Percentiles rank a stretch among this genome's conserved stretches.
These are phyloP conservation scores for Grosmannia huntii DNA, from an alignment of 2,329 filamentous ascomycete species.

Conservation along the genomic window DNA sequence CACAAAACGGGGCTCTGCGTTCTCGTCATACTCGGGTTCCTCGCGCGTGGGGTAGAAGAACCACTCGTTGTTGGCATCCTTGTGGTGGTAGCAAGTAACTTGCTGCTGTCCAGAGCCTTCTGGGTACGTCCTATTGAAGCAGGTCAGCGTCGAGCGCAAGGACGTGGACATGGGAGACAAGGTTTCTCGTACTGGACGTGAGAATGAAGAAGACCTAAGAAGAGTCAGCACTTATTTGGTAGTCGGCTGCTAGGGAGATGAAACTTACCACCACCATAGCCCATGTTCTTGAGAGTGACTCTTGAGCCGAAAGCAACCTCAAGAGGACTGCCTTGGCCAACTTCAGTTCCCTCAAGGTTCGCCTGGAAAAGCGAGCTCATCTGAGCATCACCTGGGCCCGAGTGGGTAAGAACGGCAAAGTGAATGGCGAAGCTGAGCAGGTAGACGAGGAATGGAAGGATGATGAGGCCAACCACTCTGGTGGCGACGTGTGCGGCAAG, in stretches of 20 bases:
- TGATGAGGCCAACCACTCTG: slow-evolving; percentile 74
- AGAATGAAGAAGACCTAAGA: slow-evolving; percentile 68
- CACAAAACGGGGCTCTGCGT: slow-evolving; percentile 62
- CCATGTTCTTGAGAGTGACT: slow-evolving; percentile 97
- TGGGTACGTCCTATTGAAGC: slow-evolving; percentile 52
- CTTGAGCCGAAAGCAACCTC: slow-evolving; percentile 84
- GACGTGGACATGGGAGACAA: background rate
- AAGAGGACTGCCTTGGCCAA: slow-evolving; percentile 86
- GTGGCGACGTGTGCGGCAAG: slow-evolving; percentile 60
- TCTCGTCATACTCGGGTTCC: slow-evolving; percentile 58
- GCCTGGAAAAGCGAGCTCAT: slow-evolving; percentile 99
- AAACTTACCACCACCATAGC: slow-evolving; percentile 66
- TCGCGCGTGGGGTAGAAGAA: slow-evolving; percentile 91
- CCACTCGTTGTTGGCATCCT: slow-evolving; percentile 99
- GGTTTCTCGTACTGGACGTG: slow-evolving; percentile 54
- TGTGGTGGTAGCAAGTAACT: slow-evolving; percentile 98
- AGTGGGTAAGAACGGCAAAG: slow-evolving; percentile 86
- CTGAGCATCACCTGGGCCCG: slow-evolving; percentile 93
- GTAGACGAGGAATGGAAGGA: slow-evolving; percentile 83
- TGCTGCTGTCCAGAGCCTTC: slow-evolving; percentile 92
- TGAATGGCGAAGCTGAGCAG: slow-evolving; percentile 92
- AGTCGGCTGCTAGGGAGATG: background rate
- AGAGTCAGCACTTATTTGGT: background rate
- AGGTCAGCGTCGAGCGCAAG: background rate
- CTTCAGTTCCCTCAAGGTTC: slow-evolving; percentile 84